These are phyloP conservation scores for Earliella scabrosa DNA, from an alignment of 1,284 basidiomycete genomes.

Conservation along the genomic window DNA sequence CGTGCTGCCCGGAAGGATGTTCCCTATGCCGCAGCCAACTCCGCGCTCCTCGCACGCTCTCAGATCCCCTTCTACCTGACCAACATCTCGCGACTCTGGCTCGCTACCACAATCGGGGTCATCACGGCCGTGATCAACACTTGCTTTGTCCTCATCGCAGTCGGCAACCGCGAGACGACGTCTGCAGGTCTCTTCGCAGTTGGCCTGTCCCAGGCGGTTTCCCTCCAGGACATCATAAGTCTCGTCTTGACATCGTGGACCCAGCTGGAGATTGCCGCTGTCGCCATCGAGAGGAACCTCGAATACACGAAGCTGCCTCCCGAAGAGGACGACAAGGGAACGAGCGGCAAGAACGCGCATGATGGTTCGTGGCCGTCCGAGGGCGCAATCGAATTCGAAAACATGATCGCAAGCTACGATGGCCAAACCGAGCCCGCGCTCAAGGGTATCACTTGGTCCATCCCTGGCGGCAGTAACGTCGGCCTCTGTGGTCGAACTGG, in stretches of 20 bases:
- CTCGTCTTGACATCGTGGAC: conserved; percentile 1
- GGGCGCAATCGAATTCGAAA: neutral
- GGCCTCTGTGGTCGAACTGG: conserved; percentile 2
- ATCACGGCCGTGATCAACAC: conserved; percentile 3
- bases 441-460: neutral
- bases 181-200: conserved; percentile 5
- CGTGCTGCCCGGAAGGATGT: neutral
- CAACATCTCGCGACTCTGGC: conserved; percentile 4
- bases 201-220: conserved; percentile 2
- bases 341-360: neutral
- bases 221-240: conserved; percentile 6
- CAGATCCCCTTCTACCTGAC: conserved; percentile 4
- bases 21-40: conserved; percentile 2
- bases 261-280: conserved; percentile 6
- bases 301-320: conserved; percentile 2
- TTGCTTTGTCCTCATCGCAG: conserved; percentile 3
- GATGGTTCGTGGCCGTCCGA: neutral
- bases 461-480: neutral
- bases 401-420: neutral
- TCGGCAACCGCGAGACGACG: neutral
- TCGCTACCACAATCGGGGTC: conserved; percentile 3
- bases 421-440: conserved; percentile 2
- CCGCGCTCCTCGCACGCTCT: conserved; percentile 3
- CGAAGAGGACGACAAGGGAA: neutral
- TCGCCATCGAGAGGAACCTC: conserved; percentile 5